Conservation (phyloP, 495 filamentous ascomycete genomes). For the Cenococcum geophilum region DNA sequence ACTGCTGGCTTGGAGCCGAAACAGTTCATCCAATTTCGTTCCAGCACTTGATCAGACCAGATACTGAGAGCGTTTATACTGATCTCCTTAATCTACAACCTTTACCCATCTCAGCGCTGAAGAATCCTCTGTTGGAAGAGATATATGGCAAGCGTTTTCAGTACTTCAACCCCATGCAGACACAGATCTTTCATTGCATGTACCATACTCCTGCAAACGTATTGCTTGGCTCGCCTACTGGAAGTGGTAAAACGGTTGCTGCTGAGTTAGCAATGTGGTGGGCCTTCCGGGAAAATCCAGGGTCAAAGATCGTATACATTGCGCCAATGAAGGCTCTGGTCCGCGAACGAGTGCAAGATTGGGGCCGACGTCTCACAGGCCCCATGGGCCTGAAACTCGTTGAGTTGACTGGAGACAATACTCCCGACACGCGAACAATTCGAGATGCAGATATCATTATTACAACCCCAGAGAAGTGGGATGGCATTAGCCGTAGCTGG, state of each 20-base stretch:
- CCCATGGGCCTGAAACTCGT: conserved; percentile 88
- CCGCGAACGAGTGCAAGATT: conserved; percentile 92
- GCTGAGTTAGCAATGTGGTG: conserved; percentile 99
- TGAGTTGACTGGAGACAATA: conserved; percentile 97
- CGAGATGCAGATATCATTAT: conserved; percentile 95
- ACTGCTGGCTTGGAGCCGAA: conserved; percentile 96
- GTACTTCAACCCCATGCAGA: conserved; percentile 99
- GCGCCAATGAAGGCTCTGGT: conserved; percentile 99
- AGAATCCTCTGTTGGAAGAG: conserved; percentile 80
- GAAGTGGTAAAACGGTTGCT: conserved; percentile 94
- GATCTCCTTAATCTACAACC: conserved; percentile 90
- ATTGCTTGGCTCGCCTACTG: conserved; percentile 91
- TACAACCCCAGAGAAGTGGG: conserved; percentile 98
- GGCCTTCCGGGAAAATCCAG: conserved; percentile 93
- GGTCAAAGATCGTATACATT: conserved; percentile 98
- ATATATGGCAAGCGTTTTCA: conserved; percentile 83
- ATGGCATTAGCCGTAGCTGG: conserved; percentile 98
- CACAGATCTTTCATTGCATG: conserved; percentile 91
- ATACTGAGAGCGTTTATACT: conserved; percentile 95
- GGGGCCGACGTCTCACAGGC: conserved; percentile 73
- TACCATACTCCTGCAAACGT: conserved; percentile 91
- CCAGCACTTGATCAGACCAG: conserved; percentile 93
- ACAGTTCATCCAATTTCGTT: conserved; percentile 93
- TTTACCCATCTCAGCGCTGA: conserved; percentile 77
- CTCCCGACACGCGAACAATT: conserved; percentile 91